Conservation (phyloP, 495 filamentous ascomycete genomes). For the Delitschia confertaspora region DNA sequence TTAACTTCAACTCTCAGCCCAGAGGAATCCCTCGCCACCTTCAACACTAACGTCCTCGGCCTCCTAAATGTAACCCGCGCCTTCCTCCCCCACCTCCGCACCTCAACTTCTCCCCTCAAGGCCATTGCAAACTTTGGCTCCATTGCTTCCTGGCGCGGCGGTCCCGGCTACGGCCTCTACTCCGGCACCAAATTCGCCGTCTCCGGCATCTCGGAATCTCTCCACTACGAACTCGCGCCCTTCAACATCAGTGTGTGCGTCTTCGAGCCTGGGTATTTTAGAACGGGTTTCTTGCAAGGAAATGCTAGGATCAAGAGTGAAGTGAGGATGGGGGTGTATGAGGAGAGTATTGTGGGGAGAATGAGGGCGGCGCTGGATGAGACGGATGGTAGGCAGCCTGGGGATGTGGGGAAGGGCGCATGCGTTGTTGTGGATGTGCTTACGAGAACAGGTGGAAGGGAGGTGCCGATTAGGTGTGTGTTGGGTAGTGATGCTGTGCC, state of each 20-base stretch:
- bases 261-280: conserved; percentile 46
- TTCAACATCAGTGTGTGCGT: conserved; percentile 42
- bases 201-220: conserved; percentile 38
- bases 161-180: conserved; percentile 42
- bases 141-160: conserved; percentile 36
- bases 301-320: conserved; percentile 10
- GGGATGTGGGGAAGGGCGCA: conserved; percentile 43
- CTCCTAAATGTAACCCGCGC: conserved; percentile 40
- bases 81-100: conserved; percentile 43
- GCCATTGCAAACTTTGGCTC: conserved; percentile 45
- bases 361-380: conserved; percentile 6
- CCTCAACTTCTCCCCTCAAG: conserved; percentile 30
- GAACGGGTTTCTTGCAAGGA: conserved; percentile 36
- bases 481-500: conserved; percentile 40
- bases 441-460: conserved; percentile 36
- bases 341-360: conserved; percentile 12
- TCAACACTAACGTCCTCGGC: conserved; percentile 45
- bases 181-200: conserved; percentile 43
- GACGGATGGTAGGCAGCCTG: conserved; percentile 36
- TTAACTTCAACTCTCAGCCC: conserved; percentile 25
- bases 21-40: conserved; percentile 35
- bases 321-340: conserved; percentile 23
- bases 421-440: conserved; percentile 43
- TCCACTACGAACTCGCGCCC: conserved; percentile 40
- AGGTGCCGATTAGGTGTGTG: conserved; percentile 39